These are phyloP conservation scores for Fraxinus pennsylvanica DNA, from an alignment of 257 asterid species.

Conservation along the genomic window DNA sequence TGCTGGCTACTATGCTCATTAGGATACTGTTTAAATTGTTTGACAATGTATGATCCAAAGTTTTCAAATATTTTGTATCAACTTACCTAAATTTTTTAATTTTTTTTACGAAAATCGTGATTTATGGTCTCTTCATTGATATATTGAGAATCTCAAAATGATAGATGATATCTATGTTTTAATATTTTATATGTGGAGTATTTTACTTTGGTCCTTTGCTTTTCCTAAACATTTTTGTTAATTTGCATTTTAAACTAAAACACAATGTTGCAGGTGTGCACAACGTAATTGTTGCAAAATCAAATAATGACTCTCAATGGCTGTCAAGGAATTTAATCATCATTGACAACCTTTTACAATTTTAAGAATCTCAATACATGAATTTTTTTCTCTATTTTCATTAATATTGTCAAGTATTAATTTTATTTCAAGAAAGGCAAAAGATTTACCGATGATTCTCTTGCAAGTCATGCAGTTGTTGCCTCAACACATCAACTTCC, in stretches of 20 bases:
- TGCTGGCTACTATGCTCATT: not conserved
- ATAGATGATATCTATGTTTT: not conserved
- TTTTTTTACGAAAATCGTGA: not conserved
- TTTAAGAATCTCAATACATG: not conserved
- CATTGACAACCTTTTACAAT: slow-evolving; percentile 14
- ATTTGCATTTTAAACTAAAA: not conserved
- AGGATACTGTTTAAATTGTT: not conserved
- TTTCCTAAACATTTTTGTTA: not conserved
- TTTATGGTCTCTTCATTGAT: not conserved
- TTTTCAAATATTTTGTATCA: not conserved
- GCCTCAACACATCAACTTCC: slow-evolving; percentile 62
- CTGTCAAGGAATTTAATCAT: not conserved
- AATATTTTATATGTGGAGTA: not conserved
- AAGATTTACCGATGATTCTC: slow-evolving; percentile 57
- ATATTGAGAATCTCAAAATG: not conserved
- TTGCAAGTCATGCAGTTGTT: slow-evolving; percentile 67
- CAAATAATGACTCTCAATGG: not conserved
- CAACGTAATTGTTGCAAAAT: not conserved
- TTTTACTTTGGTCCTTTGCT: slow-evolving; percentile 10
- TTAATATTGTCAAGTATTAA: not conserved
- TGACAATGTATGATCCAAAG: not conserved
- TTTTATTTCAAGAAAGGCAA: not conserved
- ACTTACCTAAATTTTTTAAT: not conserved
- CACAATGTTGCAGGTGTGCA: not conserved
- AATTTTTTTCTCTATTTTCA: not conserved